Percentiles rank a stretch among this genome's conserved stretches.
These are phyloP conservation scores for Raddia distichophylla DNA, from an alignment of 176 grass and related monocot species.

Conservation along the genomic window DNA sequence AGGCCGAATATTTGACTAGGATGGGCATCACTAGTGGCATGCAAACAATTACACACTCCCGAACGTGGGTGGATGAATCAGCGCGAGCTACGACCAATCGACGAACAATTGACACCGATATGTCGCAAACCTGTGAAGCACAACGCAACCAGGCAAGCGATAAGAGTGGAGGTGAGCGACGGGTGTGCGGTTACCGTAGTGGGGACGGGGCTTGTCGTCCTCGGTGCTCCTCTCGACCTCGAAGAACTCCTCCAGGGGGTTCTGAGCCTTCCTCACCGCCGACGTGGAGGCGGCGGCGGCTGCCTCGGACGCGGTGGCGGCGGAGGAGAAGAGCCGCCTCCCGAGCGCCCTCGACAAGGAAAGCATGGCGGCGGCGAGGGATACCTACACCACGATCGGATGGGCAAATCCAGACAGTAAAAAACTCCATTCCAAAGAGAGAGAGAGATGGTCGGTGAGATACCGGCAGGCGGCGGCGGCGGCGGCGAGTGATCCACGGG, in stretches of 20 bases:
- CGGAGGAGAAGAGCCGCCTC: conserved; percentile 55
- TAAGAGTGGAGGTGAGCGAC: neutral
- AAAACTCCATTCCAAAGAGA: neutral
- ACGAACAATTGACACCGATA: neutral
- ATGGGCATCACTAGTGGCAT: too few species aligned
- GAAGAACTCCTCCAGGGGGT: conserved; percentile 93
- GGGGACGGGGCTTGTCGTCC: conserved; percentile 67
- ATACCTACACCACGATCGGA: conserved; percentile 5
- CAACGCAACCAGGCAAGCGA: neutral
- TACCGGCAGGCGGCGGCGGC: conserved; percentile 30
- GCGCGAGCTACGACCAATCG: neutral
- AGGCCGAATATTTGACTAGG: too few species aligned
- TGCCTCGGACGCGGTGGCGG: conserved; percentile 46
- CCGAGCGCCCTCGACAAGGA: conserved; percentile 63
- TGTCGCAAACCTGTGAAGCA: neutral
- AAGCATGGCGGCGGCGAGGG: conserved; percentile 38
- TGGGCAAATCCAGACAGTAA: neutral
- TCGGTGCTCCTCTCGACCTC: conserved; percentile 77
- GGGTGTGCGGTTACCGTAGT: conserved; percentile 58
- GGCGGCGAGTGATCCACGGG: conserved; percentile 30
- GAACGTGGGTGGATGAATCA: neutral
- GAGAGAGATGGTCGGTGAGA: neutral
- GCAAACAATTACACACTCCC: too few species aligned
- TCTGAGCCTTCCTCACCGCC: conserved; percentile 55
- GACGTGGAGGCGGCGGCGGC: conserved; percentile 44